Evolutionary conservation across 108 stramenopile genomes (phyloP).

Genomic region (Poteriospumella lacustris): DNA sequence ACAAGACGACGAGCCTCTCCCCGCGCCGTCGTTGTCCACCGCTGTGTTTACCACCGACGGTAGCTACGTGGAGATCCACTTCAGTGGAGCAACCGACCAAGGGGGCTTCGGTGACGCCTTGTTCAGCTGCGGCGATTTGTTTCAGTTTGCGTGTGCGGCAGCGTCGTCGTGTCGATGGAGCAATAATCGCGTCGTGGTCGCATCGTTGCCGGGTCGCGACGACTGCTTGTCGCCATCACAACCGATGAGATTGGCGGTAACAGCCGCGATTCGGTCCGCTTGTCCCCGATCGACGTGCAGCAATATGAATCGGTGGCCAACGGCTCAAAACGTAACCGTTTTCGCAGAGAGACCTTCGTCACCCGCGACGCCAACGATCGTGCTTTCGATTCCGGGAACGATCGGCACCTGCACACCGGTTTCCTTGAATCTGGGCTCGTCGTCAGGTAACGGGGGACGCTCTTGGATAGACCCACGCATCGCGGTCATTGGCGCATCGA

Average conservation of each 20-base stretch:
- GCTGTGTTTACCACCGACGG: slow-evolving; percentile 21
- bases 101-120: too few species aligned
- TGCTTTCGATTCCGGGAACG: background rate
- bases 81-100: background rate
- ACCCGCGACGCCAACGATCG: background rate
- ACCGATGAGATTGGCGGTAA: too few species aligned
- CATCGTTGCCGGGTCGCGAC: background rate
- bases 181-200: background rate
- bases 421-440: background rate
- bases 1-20: too few species aligned
- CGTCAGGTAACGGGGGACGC: slow-evolving; percentile 19
- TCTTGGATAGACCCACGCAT: background rate
- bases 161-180: background rate
- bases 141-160: slow-evolving; percentile 4
- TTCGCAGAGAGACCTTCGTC: background rate
- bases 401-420: background rate
- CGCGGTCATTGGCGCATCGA: background rate
- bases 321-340: background rate
- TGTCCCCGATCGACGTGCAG: background rate
- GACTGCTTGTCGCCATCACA: background rate
- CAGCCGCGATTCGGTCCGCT: background rate
- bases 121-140: background rate
- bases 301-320: background rate
- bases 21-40: background rate
- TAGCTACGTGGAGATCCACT: background rate